phyloP scores from a whole-genome alignment of 2,329 filamentous ascomycete genomes.

The Coniochaeta ligniaria region DNA sequence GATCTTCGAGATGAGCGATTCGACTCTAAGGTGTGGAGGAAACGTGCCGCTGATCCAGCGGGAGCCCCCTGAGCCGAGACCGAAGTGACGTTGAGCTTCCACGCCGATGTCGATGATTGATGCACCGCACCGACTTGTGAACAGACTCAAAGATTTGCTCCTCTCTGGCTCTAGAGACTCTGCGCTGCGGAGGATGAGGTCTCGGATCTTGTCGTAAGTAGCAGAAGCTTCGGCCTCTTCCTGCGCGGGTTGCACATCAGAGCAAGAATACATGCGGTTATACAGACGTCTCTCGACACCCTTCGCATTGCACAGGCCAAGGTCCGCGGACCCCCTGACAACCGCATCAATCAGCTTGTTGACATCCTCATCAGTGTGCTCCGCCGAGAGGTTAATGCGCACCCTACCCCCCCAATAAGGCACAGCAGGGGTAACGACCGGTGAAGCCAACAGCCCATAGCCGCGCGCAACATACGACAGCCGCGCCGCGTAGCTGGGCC shows the following conservation, averaged over 20 bases:
- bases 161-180: background rate
- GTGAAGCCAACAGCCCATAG: slow-evolving; percentile 5
- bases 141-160: background rate
- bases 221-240: background rate
- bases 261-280: background rate
- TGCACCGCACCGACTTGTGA: background rate
- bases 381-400: slow-evolving; percentile 10
- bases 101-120: slow-evolving; percentile 5
- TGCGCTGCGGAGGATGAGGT: background rate
- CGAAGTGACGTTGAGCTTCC: slow-evolving; percentile 3
- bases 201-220: background rate
- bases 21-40: slow-evolving; percentile 6
- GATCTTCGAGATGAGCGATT: slow-evolving; percentile 4
- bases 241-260: background rate
- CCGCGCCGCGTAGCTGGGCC: slow-evolving; percentile 5
- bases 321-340: background rate
- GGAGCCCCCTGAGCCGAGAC: slow-evolving; percentile 7
- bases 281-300: background rate
- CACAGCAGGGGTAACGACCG: slow-evolving; percentile 7
- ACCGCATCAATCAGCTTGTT: background rate
- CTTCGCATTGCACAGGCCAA: background rate
- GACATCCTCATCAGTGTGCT: slow-evolving; percentile 5
- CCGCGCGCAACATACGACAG: slow-evolving; percentile 6
- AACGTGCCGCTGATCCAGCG: slow-evolving; percentile 9
- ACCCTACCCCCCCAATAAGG: slow-evolving; percentile 12